Base-by-base conservation (phyloP, 2,329 filamentous ascomycete genomes). In the Incumbomyces lentus region DNA sequence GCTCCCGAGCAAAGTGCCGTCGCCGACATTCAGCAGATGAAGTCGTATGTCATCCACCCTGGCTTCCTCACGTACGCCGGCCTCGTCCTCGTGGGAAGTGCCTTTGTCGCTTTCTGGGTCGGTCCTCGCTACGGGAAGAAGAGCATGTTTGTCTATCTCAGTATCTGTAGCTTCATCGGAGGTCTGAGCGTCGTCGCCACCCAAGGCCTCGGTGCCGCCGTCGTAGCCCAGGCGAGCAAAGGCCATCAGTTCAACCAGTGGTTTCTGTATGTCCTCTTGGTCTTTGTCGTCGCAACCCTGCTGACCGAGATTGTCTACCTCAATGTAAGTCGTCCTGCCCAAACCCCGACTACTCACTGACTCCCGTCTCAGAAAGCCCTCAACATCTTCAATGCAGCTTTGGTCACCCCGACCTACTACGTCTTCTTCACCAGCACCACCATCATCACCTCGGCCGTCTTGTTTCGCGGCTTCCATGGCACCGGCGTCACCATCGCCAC, bases 361-460 rank as follows among this genome's bases (percentile, higher is more conserved):
- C 8, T 26, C 49, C 65, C 54, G 35, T 3, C n/a, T 36, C 35
- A 49, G 89, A 98, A 98, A 95, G 92, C 92, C 5, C 75, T 96
- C 47, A 96, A 98, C 61, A 68, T 98, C 41, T 96, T 90, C 73
- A 96, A 98, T 60, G 92, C 92, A 32, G 90, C 92, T 6, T 76
- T 98, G 54, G 92, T 98, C 49, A 98, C 92, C 0, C 92, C 92
- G 1, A 98, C 92, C 2, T 98, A 98, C 68, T 98, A 98, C 64
- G 92, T 98, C 55, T 90, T 93, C 70, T 98, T 98, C 64, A 98
- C 92, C 33, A 94, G 83, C 57, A 84, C 88, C 4, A 96, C 92
- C 16, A 95, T 98, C 55, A 78, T 96, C 56, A 93, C 89, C 5
- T 95, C 90, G 0, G 85, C 89, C 2, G 81, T 98, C 39, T 72